A percentile compares a stretch with the other conserved stretches of the same genome.
Conservation (phyloP, 331 rosid species). For the Quercus tomentella region DNA sequence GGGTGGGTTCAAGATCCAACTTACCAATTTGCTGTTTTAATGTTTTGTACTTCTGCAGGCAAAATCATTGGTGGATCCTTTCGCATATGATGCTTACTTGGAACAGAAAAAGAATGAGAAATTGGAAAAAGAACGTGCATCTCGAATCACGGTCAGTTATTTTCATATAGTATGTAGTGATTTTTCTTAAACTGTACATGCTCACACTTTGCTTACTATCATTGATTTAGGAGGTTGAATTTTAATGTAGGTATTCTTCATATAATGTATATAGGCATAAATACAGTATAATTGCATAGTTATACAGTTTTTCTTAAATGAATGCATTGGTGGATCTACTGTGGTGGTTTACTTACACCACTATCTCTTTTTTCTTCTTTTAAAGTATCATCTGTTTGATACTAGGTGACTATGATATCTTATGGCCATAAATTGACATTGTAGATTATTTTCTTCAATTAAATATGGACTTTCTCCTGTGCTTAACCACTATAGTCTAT, state of each 20-base stretch:
- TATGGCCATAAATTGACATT: not conserved
- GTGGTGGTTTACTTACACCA: not conserved
- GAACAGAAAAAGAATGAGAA: conserved; percentile 68
- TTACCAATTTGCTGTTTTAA: not conserved
- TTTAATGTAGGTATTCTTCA: too few relatives aligned
- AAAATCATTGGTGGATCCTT: conserved; percentile 65
- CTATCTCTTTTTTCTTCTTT: not conserved
- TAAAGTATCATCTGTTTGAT: not conserved
- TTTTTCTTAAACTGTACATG: not conserved
- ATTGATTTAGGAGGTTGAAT: not conserved
- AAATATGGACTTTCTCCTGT: not conserved
- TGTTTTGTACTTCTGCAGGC: conserved; percentile 54
- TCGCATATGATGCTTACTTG: conserved; percentile 49
- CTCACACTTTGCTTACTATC: not conserved
- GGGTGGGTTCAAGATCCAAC: not conserved
- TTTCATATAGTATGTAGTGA: not conserved
- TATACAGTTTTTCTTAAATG: not conserved
- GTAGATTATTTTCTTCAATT: not conserved
- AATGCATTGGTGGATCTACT: not conserved
- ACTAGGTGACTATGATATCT: not conserved
- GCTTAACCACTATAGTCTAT: not conserved
- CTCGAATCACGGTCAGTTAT: conserved; percentile 68
- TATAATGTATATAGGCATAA: not conserved
- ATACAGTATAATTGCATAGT: not conserved
- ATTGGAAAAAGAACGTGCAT: conserved; percentile 72